Evolutionary conservation across 805 yeast species (phyloP), one percentile per base, ranked within the genome.

Genomic region (Clavispora fructus): DNA sequence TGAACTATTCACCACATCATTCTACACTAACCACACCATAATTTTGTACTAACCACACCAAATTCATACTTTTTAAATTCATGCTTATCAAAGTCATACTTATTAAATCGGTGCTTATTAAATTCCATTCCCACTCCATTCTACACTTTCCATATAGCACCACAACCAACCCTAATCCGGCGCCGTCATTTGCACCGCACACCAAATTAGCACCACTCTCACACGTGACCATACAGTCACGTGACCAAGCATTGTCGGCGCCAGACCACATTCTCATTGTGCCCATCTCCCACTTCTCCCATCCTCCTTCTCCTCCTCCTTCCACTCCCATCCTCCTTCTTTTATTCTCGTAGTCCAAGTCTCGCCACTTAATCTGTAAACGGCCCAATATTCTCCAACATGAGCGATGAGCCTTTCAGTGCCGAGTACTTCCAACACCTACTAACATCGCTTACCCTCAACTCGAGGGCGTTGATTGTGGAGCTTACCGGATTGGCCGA

Each of bases 401-500:
- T 47, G 53, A 42, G 41, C 13, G 62, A 59, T 35, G 63, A 61
- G 39, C 56, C 55, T 25, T 60, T 61, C 47, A 58, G 54, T 44
- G 55, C 59, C 32, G 64, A 63, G 19, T 58, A 61, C 50, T 68
- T 57, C 53, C 61, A 61, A 49, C 62, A 63, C 45, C 59, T 65
- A 32, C 60, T 70, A 40, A 49, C 55, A 14, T 61, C 65, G 38
- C 60, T 69, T n/a, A 68, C 71, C 28, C 60, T 67, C 44, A 67
- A 66, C 48, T 64, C 73, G 7, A 47, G 71, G 43, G 66, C 71
- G 3, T 55, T 70, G 31, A 71, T 71, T 25, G 63, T 64, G 32
- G 73, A 68, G 46, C 59, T 71, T 25, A 69, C 77, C 9, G 53
- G 63, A 11, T 53, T 69, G 25, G 75, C 77, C 0, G 73, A 67